These are phyloP conservation scores for Hevea brasiliensis DNA, from an alignment of 345 rosid species.

Conservation along the genomic window DNA sequence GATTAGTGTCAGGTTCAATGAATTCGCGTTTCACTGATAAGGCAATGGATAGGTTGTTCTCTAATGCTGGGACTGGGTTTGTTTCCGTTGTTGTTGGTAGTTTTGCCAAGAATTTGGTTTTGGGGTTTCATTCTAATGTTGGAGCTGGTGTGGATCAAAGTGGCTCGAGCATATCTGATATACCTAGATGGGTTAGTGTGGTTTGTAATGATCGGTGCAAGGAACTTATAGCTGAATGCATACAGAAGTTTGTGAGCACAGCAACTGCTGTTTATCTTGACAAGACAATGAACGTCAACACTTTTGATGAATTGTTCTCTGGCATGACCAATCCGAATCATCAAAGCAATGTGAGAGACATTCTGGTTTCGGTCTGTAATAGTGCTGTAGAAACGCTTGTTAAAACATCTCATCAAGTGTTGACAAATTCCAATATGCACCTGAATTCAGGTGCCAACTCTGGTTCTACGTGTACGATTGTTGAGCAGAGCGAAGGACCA, in stretches of 20 bases:
- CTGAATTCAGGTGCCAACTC: slow-evolving; percentile 29
- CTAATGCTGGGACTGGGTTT: slow-evolving; percentile 75
- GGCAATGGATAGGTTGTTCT: slow-evolving; percentile 68
- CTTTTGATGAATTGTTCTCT: slow-evolving; percentile 71
- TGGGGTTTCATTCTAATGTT: slow-evolving; percentile 63
- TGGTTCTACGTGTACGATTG: slow-evolving; percentile 24
- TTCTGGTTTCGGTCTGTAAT: slow-evolving; percentile 75
- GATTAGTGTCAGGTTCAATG: slow-evolving; percentile 15
- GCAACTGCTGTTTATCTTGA: slow-evolving; percentile 85
- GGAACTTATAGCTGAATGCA: slow-evolving; percentile 74
- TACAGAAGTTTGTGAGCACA: slow-evolving; percentile 76
- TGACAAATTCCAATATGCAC: slow-evolving; percentile 39
- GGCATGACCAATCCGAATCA: slow-evolving; percentile 90
- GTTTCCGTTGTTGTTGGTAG: slow-evolving; percentile 82
- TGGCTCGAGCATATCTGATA: slow-evolving; percentile 32
- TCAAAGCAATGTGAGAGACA: slow-evolving; percentile 54
- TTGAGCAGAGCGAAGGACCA: slow-evolving; percentile 32
- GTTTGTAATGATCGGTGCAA: slow-evolving; percentile 56
- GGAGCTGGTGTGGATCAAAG: slow-evolving; percentile 20
- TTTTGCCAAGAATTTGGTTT: slow-evolving; percentile 84
- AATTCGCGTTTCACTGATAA: slow-evolving; percentile 45
- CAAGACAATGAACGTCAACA: slow-evolving; percentile 76
- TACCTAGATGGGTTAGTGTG: slow-evolving; percentile 54
- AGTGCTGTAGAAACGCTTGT: slow-evolving; percentile 78
- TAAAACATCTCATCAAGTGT: slow-evolving; percentile 72